Conservation (phyloP, 164 flowering plant genomes). For the Aristolochia fimbriata region DNA sequence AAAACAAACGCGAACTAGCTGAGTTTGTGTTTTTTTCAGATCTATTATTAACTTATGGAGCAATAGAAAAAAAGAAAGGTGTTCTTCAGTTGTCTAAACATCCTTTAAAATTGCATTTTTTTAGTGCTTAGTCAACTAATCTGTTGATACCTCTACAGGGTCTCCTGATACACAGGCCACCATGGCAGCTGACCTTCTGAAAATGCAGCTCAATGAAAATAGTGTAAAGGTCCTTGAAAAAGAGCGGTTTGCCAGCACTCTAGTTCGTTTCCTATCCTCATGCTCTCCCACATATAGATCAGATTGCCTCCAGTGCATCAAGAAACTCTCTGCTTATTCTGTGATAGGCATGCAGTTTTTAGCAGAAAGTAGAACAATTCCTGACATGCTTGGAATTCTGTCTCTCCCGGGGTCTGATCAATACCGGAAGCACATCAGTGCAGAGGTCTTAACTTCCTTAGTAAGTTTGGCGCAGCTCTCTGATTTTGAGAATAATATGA, state of each 20-base stretch:
- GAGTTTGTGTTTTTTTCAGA: no score
- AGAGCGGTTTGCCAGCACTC: conserved; percentile 10
- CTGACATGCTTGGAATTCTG: conserved; percentile 12
- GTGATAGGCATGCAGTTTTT: conserved; percentile 9
- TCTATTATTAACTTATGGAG: no score
- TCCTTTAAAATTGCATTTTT: no score
- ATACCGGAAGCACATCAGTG: conserved; percentile 8
- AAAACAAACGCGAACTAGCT: no score
- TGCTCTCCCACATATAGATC: conserved; percentile 13
- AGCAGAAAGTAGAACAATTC: conserved; percentile 9
- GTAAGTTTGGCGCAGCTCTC: conserved; percentile 7
- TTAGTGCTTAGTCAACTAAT: background rate
- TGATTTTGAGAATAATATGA: conserved; percentile 10
- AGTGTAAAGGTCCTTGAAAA: conserved; percentile 9
- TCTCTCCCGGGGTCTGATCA: conserved; percentile 5
- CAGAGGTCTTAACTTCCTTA: conserved; percentile 11
- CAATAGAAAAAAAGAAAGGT: no score
- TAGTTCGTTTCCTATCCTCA: conserved; percentile 12
- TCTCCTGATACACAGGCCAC: conserved; percentile 11
- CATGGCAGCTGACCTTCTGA: conserved; percentile 12
- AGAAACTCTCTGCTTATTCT: conserved; percentile 11
- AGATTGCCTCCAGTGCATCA: conserved; percentile 16
- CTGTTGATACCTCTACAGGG: conserved; percentile 10
- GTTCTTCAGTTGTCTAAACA: no score
- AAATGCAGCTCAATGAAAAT: conserved; percentile 14